Conservation (phyloP, 2,329 filamentous ascomycete genomes). For the Fusarium sp. region DNA sequence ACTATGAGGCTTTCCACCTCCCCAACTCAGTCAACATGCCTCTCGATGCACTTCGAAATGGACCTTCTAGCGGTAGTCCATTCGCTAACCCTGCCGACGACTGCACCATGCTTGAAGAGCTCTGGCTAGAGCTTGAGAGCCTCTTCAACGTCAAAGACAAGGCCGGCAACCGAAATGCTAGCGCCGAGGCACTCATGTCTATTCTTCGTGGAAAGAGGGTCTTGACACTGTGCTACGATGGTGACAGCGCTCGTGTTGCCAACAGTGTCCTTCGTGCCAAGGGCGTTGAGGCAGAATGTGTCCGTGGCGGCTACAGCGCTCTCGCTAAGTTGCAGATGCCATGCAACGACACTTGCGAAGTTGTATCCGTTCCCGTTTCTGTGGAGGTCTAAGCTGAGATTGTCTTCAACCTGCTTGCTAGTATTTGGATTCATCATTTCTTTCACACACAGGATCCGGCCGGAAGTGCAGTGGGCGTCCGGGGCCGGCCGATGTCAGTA, state of each 20-base stretch:
- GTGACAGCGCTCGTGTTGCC: constrained; percentile 65
- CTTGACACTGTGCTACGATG: constrained; percentile 64
- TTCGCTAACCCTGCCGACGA: constrained; percentile 60
- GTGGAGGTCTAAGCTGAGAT: constrained; percentile 37
- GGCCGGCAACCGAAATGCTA: constrained; percentile 44
- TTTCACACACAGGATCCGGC: not conserved
- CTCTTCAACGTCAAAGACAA: constrained; percentile 54
- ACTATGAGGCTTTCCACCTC: constrained; percentile 58
- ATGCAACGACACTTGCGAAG: constrained; percentile 41
- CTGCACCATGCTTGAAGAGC: constrained; percentile 56
- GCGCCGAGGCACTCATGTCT: constrained; percentile 45
- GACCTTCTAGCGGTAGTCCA: constrained; percentile 43
- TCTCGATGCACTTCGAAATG: constrained; percentile 52
- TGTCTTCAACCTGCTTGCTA: not conserved
- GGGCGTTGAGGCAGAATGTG: constrained; percentile 59
- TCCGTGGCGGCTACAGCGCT: constrained; percentile 56
- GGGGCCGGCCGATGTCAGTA: not conserved
- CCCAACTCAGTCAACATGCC: constrained; percentile 61
- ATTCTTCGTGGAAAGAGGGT: constrained; percentile 54
- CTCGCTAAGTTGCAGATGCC: constrained; percentile 46
- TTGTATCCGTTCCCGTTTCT: constrained; percentile 36
- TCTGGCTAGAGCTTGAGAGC: constrained; percentile 62
- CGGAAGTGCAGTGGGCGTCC: constrained; percentile 46
- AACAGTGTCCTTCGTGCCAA: constrained; percentile 65
- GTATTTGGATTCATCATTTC: not conserved